Evolutionary conservation across 192 early-diverging fungal species (phyloP), one percentile per base, ranked within the genome.

Genomic region (Gamsiella multidivaricata): DNA sequence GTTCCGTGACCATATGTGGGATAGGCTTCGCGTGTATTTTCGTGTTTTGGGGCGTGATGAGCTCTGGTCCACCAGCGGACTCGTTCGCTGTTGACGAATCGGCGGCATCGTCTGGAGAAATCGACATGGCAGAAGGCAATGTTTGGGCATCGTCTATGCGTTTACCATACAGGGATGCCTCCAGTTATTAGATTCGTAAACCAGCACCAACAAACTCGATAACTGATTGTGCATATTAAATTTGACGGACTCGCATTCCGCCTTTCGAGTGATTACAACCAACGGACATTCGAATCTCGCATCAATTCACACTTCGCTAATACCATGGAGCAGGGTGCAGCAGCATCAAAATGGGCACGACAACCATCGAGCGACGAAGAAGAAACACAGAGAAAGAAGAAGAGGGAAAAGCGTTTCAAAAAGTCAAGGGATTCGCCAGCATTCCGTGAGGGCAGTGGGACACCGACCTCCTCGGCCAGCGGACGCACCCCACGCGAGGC

Each of bases 321-420:
- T n/a, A n/a, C 43, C 26, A 63, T 49, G 34, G 34, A 72, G 23
- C 54, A 56, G 15, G 57, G 58, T 34, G 63, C 71, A 32, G 56
- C 47, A 11, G 55, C 71, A 46, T 76, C 73, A 15, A 76, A 76
- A 29, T 76, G 73, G 73, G 73, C 73, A 2, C 57, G 65, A 3
- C 65, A 76, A 25, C 58, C 64, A 26, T 68, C 64, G 4, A 76
- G 73, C 58, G 73, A 76, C 42, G 73, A 76, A 26, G 73, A 76
- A 25, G 73, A 76, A 5, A 41, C 26, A 23, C 42, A 41, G n/a
- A 65, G 56, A 15, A 50, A 46, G 15, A 67, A 68, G 23, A 57
- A 52, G 43, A 54, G 54, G 25, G 60, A 61, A 26, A 76, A 76
- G 23, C 73, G 73, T 15, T 56, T 76, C 31, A 76, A 76, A 59